phyloP scores from a whole-genome alignment of 2,329 filamentous ascomycete genomes.

The Thelonectria discophora region DNA sequence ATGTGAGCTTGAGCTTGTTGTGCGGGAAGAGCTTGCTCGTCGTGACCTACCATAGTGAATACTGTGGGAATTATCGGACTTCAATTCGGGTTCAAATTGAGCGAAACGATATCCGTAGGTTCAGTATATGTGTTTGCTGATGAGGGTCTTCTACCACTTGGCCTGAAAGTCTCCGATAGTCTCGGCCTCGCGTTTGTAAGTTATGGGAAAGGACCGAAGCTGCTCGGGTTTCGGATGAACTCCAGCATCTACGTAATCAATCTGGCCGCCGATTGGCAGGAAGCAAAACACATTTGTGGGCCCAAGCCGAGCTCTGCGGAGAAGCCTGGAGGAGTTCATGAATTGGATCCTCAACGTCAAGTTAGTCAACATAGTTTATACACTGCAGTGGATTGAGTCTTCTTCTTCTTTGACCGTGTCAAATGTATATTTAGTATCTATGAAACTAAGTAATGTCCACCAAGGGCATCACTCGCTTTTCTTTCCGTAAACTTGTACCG shows the following conservation, averaged over 20 bases:
- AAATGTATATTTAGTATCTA: neutral
- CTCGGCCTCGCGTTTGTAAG: conserved; percentile 17
- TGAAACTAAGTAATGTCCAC: neutral
- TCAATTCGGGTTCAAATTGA: conserved; percentile 10
- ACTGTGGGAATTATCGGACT: neutral
- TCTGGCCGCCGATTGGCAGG: conserved; percentile 10
- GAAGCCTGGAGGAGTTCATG: neutral
- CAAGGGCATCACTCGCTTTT: neutral
- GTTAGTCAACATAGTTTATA: too few species aligned
- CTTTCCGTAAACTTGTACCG: neutral
- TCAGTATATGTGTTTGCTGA: neutral
- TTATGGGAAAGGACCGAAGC: conserved; percentile 14
- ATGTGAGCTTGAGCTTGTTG: conserved; percentile 2
- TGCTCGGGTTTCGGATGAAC: conserved; percentile 23
- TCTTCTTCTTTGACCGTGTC: neutral
- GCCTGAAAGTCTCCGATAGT: conserved; percentile 5
- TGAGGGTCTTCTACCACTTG: neutral
- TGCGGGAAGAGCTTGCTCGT: neutral
- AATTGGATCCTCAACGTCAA: neutral
- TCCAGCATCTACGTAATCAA: neutral
- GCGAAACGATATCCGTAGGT: neutral
- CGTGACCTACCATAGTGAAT: conserved; percentile 27
- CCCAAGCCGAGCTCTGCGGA: neutral
- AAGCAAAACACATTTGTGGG: neutral
- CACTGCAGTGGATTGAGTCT: too few species aligned